Evolutionary conservation across 2,329 filamentous ascomycete genomes (phyloP).

Genomic region (Rasamsonia emersonii): DNA sequence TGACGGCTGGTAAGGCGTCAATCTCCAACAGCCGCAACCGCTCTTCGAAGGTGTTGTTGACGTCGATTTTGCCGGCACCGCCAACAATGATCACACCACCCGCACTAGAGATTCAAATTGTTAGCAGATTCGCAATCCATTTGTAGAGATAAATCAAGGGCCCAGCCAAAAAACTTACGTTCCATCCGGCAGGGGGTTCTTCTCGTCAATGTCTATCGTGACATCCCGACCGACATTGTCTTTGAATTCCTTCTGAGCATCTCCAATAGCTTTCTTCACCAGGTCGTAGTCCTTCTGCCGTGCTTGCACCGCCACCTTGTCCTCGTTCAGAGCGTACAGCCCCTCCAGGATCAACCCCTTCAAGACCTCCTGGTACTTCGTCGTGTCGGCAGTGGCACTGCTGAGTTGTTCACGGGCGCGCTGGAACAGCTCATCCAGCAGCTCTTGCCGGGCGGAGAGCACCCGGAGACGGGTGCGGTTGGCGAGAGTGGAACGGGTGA

Average conservation of each 20-base stretch:
- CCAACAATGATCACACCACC: conserved; percentile 77
- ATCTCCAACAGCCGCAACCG: conserved; percentile 77
- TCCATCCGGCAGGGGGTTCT: conserved; percentile 68
- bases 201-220: conserved; percentile 65
- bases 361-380: conserved; percentile 66
- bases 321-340: conserved; percentile 78
- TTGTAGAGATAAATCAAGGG: conserved; percentile 5
- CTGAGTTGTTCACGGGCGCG: conserved; percentile 63
- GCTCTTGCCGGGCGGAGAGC: conserved; percentile 75
- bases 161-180: conserved; percentile 54
- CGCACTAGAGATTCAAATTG: conserved; percentile 47
- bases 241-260: conserved; percentile 76
- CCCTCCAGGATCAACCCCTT: conserved; percentile 82
- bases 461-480: conserved; percentile 94
- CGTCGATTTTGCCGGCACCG: conserved; percentile 85
- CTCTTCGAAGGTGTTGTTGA: conserved; percentile 97
- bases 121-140: conserved; percentile 8
- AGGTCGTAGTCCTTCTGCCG: conserved; percentile 70
- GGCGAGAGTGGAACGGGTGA: conserved; percentile 88
- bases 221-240: conserved; percentile 63
- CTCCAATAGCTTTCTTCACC: conserved; percentile 68
- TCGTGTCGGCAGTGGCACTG: conserved; percentile 47
- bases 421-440: conserved; percentile 86
- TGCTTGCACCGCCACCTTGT: conserved; percentile 63
- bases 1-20: conserved; percentile 73